phyloP scores from a whole-genome alignment of 2,329 filamentous ascomycete genomes.

The Cylindrodendrum hubeiense region DNA sequence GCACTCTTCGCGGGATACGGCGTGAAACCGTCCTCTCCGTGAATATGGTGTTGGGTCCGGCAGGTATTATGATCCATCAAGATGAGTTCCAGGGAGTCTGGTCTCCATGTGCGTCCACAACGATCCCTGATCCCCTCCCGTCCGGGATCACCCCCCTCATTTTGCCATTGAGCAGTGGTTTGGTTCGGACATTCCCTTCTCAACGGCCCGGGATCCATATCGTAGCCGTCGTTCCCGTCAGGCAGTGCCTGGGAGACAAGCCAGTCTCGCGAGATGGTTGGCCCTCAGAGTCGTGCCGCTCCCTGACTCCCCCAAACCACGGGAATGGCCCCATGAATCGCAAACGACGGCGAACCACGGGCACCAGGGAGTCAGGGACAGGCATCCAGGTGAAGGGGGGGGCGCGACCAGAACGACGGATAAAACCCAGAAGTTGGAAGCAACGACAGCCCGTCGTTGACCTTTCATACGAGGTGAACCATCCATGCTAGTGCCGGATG shows the following conservation, averaged over 20 bases:
- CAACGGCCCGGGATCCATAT: conserved; percentile 42
- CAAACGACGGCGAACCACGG: conserved; percentile 38
- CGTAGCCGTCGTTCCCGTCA: conserved; percentile 44
- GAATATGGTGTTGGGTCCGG: conserved; percentile 20
- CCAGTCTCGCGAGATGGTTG: conserved; percentile 47
- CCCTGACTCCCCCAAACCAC: conserved; percentile 36
- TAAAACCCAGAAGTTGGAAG: conserved; percentile 37
- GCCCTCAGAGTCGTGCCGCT: conserved; percentile 32
- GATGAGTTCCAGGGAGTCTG: conserved; percentile 7
- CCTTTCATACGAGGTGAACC: conserved; percentile 36
- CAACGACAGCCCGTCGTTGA: conserved; percentile 40
- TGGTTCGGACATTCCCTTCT: conserved; percentile 34
- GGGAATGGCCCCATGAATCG: conserved; percentile 40
- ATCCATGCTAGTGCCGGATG: conserved; percentile 49
- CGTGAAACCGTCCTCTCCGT: conserved; percentile 28
- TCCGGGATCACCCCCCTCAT: neutral
- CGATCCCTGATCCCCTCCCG: conserved; percentile 3
- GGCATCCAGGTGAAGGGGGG: conserved; percentile 29
- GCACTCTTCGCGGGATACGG: conserved; percentile 27
- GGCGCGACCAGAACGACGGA: conserved; percentile 13
- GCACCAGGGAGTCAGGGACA: conserved; percentile 15
- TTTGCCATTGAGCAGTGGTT: conserved; percentile 14
- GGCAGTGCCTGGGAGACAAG: conserved; percentile 28
- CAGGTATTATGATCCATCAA: conserved; percentile 17
- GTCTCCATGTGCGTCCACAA: neutral